Conservation (phyloP, 2,329 filamentous ascomycete species). For the Tolypocladium album region DNA sequence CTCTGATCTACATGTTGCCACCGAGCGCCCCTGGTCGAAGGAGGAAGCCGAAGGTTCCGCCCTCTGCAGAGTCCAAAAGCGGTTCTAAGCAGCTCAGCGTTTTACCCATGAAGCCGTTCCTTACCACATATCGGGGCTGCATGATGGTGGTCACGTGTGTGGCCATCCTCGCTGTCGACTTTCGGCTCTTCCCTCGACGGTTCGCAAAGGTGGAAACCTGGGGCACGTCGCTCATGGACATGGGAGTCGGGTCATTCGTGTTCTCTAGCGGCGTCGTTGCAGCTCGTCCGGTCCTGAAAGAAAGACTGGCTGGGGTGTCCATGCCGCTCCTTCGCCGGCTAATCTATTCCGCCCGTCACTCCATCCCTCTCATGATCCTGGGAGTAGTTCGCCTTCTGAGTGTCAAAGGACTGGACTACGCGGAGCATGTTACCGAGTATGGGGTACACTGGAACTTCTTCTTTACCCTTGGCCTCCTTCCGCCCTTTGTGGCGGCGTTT, state of each 20-base stretch:
- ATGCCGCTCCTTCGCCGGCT: constrained; percentile 48
- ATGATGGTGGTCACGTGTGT: constrained; percentile 89
- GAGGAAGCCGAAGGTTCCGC: constrained; percentile 38
- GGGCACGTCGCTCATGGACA: constrained; percentile 98
- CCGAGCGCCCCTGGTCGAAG: constrained; percentile 20
- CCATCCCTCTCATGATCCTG: constrained; percentile 69
- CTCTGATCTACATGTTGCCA: constrained; percentile 48
- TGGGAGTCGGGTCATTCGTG: constrained; percentile 95
- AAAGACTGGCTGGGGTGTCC: constrained; percentile 40
- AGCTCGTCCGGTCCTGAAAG: constrained; percentile 67
- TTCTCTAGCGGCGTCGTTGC: constrained; percentile 90
- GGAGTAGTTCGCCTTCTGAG: constrained; percentile 74
- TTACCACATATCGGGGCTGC: constrained; percentile 80
- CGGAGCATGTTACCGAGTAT: constrained; percentile 94
- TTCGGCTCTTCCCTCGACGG: constrained; percentile 80
- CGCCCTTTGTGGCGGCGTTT: constrained; percentile 78
- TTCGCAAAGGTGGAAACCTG: constrained; percentile 99
- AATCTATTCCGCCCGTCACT: constrained; percentile 60
- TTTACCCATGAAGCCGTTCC: constrained; percentile 78
- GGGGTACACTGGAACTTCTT: constrained; percentile 99
- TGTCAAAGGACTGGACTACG: constrained; percentile 91
- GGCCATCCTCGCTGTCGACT: constrained; percentile 94
- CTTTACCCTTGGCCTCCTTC: constrained; percentile 83
- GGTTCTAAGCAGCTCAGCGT: constrained; percentile 18
- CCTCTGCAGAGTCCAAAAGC: constrained; percentile 26